Evolutionary conservation across 371 early-diverging fungal species (phyloP).

Genomic region (Mucor racemosus): DNA sequence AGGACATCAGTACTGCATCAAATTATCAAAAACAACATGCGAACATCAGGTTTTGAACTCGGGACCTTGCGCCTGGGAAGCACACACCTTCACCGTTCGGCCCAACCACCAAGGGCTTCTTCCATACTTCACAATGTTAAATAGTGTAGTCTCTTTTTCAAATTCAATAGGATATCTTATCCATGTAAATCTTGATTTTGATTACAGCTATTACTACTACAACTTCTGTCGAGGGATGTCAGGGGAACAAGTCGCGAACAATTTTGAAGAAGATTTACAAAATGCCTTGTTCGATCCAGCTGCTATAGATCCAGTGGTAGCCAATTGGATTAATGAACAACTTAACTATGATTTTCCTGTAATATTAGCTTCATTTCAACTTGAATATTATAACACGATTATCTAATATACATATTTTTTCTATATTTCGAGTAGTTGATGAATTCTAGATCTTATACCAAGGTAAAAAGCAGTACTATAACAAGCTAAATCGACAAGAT

Average conservation of each 20-base stretch:
- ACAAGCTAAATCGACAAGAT: too few relatives aligned
- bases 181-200: conserved; percentile 3
- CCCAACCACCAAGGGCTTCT: too few relatives aligned
- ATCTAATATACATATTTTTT: background rate
- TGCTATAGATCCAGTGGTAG: conserved; percentile 4
- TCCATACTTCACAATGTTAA: conserved; percentile 3
- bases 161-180: conserved; percentile 12
- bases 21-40: too few relatives aligned
- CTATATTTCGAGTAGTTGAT: background rate
- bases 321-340: conserved; percentile 1
- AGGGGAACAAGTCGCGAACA: conserved; percentile 1
- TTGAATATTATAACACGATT: conserved; percentile 5
- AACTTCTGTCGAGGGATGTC: conserved; percentile 3
- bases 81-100: too few relatives aligned
- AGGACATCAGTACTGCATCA: too few relatives aligned
- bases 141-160: conserved; percentile 9
- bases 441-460: conserved; percentile 7
- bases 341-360: conserved; percentile 2
- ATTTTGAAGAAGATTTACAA: conserved; percentile 7
- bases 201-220: conserved; percentile 7
- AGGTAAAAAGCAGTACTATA: conserved; percentile 8
- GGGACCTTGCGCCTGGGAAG: too few relatives aligned
- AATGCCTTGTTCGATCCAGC: conserved; percentile 7
- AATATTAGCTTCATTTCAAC: conserved; percentile 10
- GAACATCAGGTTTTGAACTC: too few relatives aligned